Base-by-base conservation (phyloP, 1,284 basidiomycete genomes). In the Cystobasidium sp. region DNA sequence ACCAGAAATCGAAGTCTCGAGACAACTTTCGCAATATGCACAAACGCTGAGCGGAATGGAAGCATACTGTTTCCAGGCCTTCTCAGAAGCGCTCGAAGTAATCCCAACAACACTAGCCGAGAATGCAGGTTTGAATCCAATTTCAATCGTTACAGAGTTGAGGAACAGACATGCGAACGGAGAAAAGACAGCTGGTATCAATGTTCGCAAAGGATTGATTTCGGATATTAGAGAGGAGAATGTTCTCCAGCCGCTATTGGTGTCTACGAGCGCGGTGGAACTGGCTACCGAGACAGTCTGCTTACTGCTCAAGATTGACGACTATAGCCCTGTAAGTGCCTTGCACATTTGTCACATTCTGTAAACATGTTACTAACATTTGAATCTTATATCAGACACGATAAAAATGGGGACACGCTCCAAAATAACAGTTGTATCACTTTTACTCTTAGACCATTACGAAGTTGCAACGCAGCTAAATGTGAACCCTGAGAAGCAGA, bases 61-160 rank as follows among this genome's bases (percentile, higher is more conserved):
- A 84, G 93, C 95, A 7, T 99, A 99, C 84, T 98, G 97, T 84
- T 97, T 96, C 89, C 92, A 97, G 82, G 95, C 95, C 3, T 99
- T 94, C 80, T 94, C 97, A 47, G 97, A 99, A 81, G 94, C 97
- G 6, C 88, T 99, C 73, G 97, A 99, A 84, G 91, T 99, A 76
- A 98, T 99, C 78, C 97, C 97, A 1, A 97, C 92, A 3, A 99
- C 97, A 0, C 87, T 99, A 9, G 97, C 97, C 10, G 97, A 99
- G 84, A 99, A 99, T 82, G 97, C 97, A 9, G 97, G 97, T 62
- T 85, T 99, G 77, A 97, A 99, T 85, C 94, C 97, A 6, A 98
- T 99, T 78, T 90, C 93, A 16, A 99, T 99, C 80, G 95, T 99
- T 68, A 99, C 97, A 43, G 97, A 99, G 83, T 86, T 99, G 74